Base-by-base conservation (phyloP, 2,329 filamentous ascomycete species). In the Venturia pyrina region DNA sequence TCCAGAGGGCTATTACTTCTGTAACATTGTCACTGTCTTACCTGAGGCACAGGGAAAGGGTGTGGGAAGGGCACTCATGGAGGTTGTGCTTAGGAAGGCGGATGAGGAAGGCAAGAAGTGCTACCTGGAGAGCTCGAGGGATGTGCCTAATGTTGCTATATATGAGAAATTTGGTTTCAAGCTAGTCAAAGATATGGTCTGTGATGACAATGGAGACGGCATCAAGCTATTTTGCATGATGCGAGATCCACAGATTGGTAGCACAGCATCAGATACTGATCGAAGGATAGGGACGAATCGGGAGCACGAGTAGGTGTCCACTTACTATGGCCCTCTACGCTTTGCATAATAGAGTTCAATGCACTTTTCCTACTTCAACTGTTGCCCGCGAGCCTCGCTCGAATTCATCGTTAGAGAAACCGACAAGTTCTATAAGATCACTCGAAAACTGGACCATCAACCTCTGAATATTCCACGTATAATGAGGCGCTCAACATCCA, bases 1-100 rank as follows among this genome's bases (percentile, higher is more conserved):
- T 66, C 79, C 82, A 0, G 78, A 81, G 5, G 89, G 89, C 0
- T 91, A 91, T 71, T 91, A 90, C 71, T 91, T 91, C 69, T 87
- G 89, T 69, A 91, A 91, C 71, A 89, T 91, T 68, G 85, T 91
- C 70, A 87, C 88, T 0, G 88, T 91, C 1, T 73, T 84, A 19
- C 86, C 87, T 0, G 82, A 85, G 62, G 81, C 81, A 41, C 88
- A 90, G 72, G 87, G 87, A 0, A 83, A 81, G 70, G 88, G 88
- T 0, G 82, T 91, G 2, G 89, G 88, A 0, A 84, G 83, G 67
- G 79, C 81, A 68, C 75, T 91, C 70, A 87, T 90, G 76, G 79
- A 85, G 69, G 79, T 81, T 56, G 86, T 91, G 7, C 85, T 87
- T 19, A 78, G 82, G 50, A 77, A 77, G 70, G 88, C 89, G 11